Evolutionary conservation across 2,329 filamentous ascomycete genomes (phyloP).

Genomic region (Parasarocladium wereldwijsianum): DNA sequence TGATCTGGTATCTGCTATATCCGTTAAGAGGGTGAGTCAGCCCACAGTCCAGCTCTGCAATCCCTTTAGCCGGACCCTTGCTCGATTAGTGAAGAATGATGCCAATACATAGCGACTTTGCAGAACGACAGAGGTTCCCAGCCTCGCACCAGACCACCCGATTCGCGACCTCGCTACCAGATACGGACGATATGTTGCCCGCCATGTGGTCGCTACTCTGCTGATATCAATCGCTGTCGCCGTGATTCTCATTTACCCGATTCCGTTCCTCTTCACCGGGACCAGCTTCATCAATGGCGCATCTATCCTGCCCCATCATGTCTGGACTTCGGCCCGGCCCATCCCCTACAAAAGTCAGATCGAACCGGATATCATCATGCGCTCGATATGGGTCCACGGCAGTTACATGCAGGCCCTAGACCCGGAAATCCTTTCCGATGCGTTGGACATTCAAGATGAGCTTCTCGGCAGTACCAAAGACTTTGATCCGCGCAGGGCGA

Average conservation of each 20-base stretch:
- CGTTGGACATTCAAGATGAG: slow-evolving; percentile 54
- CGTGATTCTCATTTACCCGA: slow-evolving; percentile 56
- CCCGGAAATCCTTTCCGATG: slow-evolving; percentile 46
- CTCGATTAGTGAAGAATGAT: not conserved
- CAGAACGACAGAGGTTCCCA: slow-evolving; percentile 62
- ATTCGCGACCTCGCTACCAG: slow-evolving; percentile 49
- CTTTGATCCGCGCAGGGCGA: slow-evolving; percentile 32
- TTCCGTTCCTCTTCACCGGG: slow-evolving; percentile 60
- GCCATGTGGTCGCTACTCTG: slow-evolving; percentile 61
- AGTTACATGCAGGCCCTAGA: slow-evolving; percentile 67
- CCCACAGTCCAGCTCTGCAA: slow-evolving; percentile 3
- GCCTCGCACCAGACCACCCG: slow-evolving; percentile 48
- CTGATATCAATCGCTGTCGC: slow-evolving; percentile 59
- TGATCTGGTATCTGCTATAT: slow-evolving; percentile 70
- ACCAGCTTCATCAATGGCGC: slow-evolving; percentile 57
- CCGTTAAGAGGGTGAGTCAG: slow-evolving; percentile 57
- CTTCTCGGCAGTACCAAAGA: slow-evolving; percentile 47
- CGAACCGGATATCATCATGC: slow-evolving; percentile 61
- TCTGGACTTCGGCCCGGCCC: slow-evolving; percentile 63
- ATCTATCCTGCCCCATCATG: slow-evolving; percentile 61
- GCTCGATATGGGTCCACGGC: slow-evolving; percentile 69
- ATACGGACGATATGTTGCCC: slow-evolving; percentile 56
- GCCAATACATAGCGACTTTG: slow-evolving; percentile 4
- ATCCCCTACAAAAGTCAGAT: slow-evolving; percentile 34
- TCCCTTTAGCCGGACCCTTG: too few relatives aligned